These are phyloP conservation scores for Hyphopichia homilentoma DNA, from an alignment of 805 yeast species.

Conservation along the genomic window DNA sequence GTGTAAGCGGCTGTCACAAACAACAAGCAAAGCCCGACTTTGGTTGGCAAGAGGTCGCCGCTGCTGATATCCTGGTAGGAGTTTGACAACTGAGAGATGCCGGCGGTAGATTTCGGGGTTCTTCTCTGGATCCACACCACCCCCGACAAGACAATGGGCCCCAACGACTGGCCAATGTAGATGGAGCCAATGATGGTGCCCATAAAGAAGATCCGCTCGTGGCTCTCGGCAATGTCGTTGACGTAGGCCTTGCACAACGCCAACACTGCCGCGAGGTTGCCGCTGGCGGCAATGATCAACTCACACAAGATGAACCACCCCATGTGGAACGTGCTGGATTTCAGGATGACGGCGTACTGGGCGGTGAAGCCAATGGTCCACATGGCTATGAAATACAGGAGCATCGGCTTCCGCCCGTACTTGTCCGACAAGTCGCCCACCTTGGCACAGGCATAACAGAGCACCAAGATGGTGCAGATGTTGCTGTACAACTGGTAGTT, in stretches of 20 bases:
- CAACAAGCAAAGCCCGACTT: conserved; percentile 25
- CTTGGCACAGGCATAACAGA: conserved; percentile 49
- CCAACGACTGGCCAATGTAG: conserved; percentile 53
- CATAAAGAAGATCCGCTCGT: conserved; percentile 48
- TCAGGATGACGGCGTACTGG: no score
- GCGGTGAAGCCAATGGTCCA: no score
- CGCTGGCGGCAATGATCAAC: no score
- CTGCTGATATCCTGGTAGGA: conserved; percentile 5
- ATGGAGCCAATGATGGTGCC: conserved; percentile 53
- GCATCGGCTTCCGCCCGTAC: conserved; percentile 26
- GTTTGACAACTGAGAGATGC: background rate
- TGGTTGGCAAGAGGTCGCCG: conserved; percentile 22
- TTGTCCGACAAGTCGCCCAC: conserved; percentile 29
- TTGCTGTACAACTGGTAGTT: conserved; percentile 40
- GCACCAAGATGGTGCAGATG: conserved; percentile 39
- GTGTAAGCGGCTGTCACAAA: conserved; percentile 22
- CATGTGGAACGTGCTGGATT: no score
- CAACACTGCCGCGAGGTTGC: conserved; percentile 51
- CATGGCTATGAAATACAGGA: no score
- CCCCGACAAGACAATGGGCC: conserved; percentile 52
- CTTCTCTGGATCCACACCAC: conserved; percentile 5
- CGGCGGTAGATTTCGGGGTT: conserved; percentile 3
- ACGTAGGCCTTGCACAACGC: conserved; percentile 62
- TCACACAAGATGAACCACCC: no score
- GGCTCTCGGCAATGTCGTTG: conserved; percentile 64